These are phyloP conservation scores for Penicillium digitatum DNA, from an alignment of 2,329 filamentous ascomycete genomes.

Conservation along the genomic window DNA sequence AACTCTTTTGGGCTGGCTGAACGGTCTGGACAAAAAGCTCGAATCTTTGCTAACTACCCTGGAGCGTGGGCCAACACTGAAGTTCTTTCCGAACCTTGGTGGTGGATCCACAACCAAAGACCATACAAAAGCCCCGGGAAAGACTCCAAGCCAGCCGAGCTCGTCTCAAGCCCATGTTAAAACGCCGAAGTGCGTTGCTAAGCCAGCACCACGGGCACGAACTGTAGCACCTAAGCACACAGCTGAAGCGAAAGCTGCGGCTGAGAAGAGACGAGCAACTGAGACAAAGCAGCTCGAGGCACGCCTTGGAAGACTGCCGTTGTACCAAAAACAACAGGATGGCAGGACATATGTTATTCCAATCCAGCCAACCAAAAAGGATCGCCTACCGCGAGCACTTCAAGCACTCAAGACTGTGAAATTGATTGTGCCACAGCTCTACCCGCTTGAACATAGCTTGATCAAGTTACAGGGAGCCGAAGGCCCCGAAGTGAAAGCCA, in stretches of 20 bases:
- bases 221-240: constrained; percentile 52
- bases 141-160: not conserved
- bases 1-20: constrained; percentile 64
- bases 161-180: not conserved
- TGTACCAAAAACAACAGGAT: constrained; percentile 66
- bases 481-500: constrained; percentile 55
- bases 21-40: constrained; percentile 67
- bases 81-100: constrained; percentile 59
- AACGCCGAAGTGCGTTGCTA: not conserved
- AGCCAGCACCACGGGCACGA: constrained; percentile 5
- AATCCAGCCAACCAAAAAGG: constrained; percentile 60
- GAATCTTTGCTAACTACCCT: constrained; percentile 66
- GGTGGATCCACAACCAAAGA: constrained; percentile 28
- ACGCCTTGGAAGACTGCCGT: constrained; percentile 63
- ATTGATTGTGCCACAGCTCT: constrained; percentile 65
- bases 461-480: constrained; percentile 63
- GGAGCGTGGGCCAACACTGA: constrained; percentile 68
- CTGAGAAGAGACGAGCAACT: constrained; percentile 59
- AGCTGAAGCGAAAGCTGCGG: constrained; percentile 57
- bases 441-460: constrained; percentile 65
- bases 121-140: constrained; percentile 4
- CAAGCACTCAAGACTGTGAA: constrained; percentile 61
- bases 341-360: constrained; percentile 68
- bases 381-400: constrained; percentile 59
- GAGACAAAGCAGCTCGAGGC: constrained; percentile 72